These are phyloP conservation scores for Paralagenidium karlingii DNA, from an alignment of 352 stramenopile genomes.

Conservation along the genomic window DNA sequence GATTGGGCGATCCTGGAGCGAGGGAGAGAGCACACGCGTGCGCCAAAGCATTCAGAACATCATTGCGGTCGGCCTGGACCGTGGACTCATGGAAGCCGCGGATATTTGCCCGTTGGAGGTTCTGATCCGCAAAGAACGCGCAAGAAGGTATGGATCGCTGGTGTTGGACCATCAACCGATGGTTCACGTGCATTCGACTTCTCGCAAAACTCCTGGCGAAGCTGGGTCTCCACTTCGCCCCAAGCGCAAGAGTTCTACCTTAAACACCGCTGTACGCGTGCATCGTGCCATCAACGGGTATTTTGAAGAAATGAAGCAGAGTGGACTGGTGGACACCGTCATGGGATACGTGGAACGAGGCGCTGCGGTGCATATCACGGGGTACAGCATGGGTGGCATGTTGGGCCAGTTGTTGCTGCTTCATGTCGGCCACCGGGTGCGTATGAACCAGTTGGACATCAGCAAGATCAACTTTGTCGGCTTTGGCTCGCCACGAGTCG, in stretches of 20 bases:
- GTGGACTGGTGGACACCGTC: slow-evolving; percentile 59
- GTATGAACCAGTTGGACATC: slow-evolving; percentile 51
- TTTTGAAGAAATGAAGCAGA: slow-evolving; percentile 77
- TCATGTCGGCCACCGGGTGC: slow-evolving; percentile 60
- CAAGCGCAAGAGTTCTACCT: slow-evolving; percentile 28
- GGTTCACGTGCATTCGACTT: slow-evolving; percentile 38
- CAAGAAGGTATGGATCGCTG: slow-evolving; percentile 60
- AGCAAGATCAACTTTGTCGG: slow-evolving; percentile 79
- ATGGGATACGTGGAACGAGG: slow-evolving; percentile 59
- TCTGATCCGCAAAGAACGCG: slow-evolving; percentile 37
- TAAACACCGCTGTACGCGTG: slow-evolving; percentile 57
- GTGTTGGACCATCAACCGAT: slow-evolving; percentile 40
- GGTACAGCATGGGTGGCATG: slow-evolving; percentile 81
- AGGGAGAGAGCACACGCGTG: slow-evolving; percentile 74
- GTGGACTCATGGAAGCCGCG: slow-evolving; percentile 45
- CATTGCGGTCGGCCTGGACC: slow-evolving; percentile 66
- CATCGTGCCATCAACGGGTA: slow-evolving; percentile 73
- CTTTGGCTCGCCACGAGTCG: slow-evolving; percentile 70
- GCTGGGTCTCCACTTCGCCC: too few species aligned
- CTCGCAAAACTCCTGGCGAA: too few species aligned
- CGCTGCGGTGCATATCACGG: slow-evolving; percentile 67
- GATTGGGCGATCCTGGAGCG: slow-evolving; percentile 64
- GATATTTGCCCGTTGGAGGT: slow-evolving; percentile 65
- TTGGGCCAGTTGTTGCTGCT: slow-evolving; percentile 69
- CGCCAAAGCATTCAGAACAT: slow-evolving; percentile 82